Base-by-base conservation (phyloP, 2,329 filamentous ascomycete genomes). In the Didymella glomerata region DNA sequence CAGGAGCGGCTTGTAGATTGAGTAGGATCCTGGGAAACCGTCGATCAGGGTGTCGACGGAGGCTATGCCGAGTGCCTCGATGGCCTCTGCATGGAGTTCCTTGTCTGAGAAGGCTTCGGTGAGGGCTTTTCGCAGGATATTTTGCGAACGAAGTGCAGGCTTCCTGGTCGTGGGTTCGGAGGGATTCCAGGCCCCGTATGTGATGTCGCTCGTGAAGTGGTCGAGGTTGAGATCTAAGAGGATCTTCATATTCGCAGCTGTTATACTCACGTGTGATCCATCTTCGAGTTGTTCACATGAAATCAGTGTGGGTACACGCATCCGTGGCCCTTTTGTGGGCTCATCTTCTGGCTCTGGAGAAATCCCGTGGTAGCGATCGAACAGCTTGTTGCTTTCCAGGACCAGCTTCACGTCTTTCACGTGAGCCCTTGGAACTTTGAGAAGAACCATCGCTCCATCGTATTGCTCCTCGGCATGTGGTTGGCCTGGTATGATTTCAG, bases 1-100 rank as follows among this genome's bases (percentile, higher is more conserved):
- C 6, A 88, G 79, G 66, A 89, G 79, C 2, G 84, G 82, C 6
- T 79, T 79, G 72, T 89, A 88, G 42, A 86, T 70, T 3, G 83
- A 84, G 73, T 85, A 88, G 4, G 77, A 72, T 25, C 74, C 72
- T 44, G 79, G 69, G 55, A 78, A 74, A 3, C 58, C 32, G 16
- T 60, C 48, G 24, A 67, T 24, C 4, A 78, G 67, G 0, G 25
- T 16, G 2, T 54, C 44, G 14, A 63, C 11, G 2, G 30, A 32
- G 30, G 14, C 30, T 32, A 2, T 32, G 11, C 28, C 9, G 10
- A 30, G 28, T 3, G 28, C 28, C 9, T 8, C 10, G 28, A 30
- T 8, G 28, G 11, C 2, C 8, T 10, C 28, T 30, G 28, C 28
- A 3, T 30, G 28, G 28, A 30, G 9, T 11, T 10, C 4, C 1